These are phyloP conservation scores for Mycena galopus DNA, from an alignment of 768 basidiomycete genomes.

Conservation along the genomic window DNA sequence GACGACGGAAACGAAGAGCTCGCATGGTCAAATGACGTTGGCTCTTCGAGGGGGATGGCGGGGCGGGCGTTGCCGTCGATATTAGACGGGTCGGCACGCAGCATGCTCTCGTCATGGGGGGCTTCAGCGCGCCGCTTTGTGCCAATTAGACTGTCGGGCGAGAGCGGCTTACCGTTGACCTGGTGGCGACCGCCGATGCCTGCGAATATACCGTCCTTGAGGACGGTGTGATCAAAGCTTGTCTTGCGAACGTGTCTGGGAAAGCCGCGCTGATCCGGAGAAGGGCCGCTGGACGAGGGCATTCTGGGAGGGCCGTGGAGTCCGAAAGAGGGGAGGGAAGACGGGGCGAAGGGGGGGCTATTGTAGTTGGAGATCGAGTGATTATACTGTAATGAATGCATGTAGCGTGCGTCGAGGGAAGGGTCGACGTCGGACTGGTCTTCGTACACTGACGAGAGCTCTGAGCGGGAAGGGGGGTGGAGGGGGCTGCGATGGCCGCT, in stretches of 20 bases:
- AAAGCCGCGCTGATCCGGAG: constrained; percentile 67
- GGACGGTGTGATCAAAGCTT: constrained; percentile 94
- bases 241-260: constrained; percentile 93
- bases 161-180: constrained; percentile 81
- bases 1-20: constrained; percentile 73
- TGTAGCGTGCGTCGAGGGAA: constrained; percentile 46
- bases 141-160: constrained; percentile 73
- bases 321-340: constrained; percentile 81
- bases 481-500: constrained; percentile 63
- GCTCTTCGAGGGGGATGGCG: constrained; percentile 49
- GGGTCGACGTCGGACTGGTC: constrained; percentile 51
- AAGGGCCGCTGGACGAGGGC: constrained; percentile 51
- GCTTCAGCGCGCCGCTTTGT: constrained; percentile 86
- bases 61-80: constrained; percentile 54
- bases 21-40: constrained; percentile 49
- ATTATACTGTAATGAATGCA: constrained; percentile 49
- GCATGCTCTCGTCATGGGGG: constrained; percentile 83
- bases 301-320: constrained; percentile 67
- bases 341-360: constrained; percentile 70
- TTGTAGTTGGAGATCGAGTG: constrained; percentile 56
- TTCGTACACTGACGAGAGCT: constrained; percentile 63
- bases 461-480: constrained; percentile 55
- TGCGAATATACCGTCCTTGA: constrained; percentile 70
- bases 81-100: constrained; percentile 82
- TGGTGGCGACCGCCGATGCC: constrained; percentile 80